Evolutionary conservation across 2,329 filamentous ascomycete species (phyloP).

Genomic region (Phaeomoniella chlamydospora): DNA sequence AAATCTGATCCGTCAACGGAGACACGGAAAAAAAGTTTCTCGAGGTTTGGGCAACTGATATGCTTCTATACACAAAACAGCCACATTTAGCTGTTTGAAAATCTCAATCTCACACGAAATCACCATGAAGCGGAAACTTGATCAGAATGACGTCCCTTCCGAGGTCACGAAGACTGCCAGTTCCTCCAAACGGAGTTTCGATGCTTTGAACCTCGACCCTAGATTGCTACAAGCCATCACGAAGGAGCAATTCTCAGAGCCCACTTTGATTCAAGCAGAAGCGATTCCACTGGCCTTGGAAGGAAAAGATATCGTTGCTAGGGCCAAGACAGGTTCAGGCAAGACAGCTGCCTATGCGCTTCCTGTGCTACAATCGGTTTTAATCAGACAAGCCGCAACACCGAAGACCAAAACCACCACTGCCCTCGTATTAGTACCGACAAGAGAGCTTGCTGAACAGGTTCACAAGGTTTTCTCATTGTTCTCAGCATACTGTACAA

Average conservation of each 20-base stretch:
- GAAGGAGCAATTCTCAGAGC: slow-evolving; percentile 68
- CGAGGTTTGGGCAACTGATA: too few relatives aligned
- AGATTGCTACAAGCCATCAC: slow-evolving; percentile 76
- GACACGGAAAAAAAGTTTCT: background rate
- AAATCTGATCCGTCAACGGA: background rate
- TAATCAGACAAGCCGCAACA: slow-evolving; percentile 54
- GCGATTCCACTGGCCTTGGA: slow-evolving; percentile 79
- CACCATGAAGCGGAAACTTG: slow-evolving; percentile 36
- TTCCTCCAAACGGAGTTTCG: slow-evolving; percentile 43
- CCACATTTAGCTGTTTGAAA: too few relatives aligned
- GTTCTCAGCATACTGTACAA: slow-evolving; percentile 70
- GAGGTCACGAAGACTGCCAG: slow-evolving; percentile 14
- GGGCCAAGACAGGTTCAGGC: slow-evolving; percentile 87
- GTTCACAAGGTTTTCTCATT: slow-evolving; percentile 65
- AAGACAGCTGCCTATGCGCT: slow-evolving; percentile 96
- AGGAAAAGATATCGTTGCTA: slow-evolving; percentile 79
- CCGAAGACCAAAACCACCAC: slow-evolving; percentile 30
- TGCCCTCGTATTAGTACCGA: slow-evolving; percentile 83
- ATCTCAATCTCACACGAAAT: too few relatives aligned
- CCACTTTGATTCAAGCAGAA: slow-evolving; percentile 77
- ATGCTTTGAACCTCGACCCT: slow-evolving; percentile 65
- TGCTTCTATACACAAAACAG: too few relatives aligned
- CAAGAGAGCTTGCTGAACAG: slow-evolving; percentile 85
- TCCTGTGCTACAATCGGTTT: slow-evolving; percentile 70
- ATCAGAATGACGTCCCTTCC: slow-evolving; percentile 30